Evolutionary conservation across 1,139 yeast genomes (phyloP).

Genomic region (Geotrichum macrosporum): DNA sequence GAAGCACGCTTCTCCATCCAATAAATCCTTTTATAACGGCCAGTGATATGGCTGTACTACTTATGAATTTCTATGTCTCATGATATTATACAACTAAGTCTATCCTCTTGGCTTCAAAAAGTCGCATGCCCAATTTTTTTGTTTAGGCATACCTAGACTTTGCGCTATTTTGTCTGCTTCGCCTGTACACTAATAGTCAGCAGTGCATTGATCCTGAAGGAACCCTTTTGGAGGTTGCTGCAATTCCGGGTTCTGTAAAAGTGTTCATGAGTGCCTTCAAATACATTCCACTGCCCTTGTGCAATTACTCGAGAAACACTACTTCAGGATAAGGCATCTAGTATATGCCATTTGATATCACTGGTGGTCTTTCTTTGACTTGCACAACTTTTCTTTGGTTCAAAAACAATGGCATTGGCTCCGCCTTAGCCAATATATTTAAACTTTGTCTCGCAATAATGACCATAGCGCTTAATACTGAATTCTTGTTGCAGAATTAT

Average conservation of each 20-base stretch:
- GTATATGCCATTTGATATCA: constrained; percentile 48
- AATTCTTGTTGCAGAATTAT: constrained; percentile 36
- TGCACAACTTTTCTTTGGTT: constrained; percentile 47
- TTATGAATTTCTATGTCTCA: constrained; percentile 42
- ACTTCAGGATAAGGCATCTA: constrained; percentile 56
- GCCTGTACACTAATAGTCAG: constrained; percentile 18
- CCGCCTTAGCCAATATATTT: constrained; percentile 11
- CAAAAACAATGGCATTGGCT: constrained; percentile 32
- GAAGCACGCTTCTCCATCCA: constrained; percentile 28
- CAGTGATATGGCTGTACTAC: constrained; percentile 43
- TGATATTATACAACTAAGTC: constrained; percentile 39
- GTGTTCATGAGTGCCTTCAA: constrained; percentile 54
- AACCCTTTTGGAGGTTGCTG: constrained; percentile 35
- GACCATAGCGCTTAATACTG: constrained; percentile 34
- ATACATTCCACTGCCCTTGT: constrained; percentile 57
- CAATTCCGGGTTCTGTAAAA: constrained; percentile 48
- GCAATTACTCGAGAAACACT: constrained; percentile 51
- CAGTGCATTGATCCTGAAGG: constrained; percentile 7
- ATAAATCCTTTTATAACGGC: constrained; percentile 42
- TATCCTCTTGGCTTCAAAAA: constrained; percentile 37
- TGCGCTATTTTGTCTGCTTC: constrained; percentile 25
- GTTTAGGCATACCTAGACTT: constrained; percentile 29
- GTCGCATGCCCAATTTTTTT: constrained; percentile 27
- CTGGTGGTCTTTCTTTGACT: constrained; percentile 53
- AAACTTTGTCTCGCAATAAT: constrained; percentile 24